Evolutionary conservation across 2,329 filamentous ascomycete species (phyloP).

Genomic region (Penicillium sp.): DNA sequence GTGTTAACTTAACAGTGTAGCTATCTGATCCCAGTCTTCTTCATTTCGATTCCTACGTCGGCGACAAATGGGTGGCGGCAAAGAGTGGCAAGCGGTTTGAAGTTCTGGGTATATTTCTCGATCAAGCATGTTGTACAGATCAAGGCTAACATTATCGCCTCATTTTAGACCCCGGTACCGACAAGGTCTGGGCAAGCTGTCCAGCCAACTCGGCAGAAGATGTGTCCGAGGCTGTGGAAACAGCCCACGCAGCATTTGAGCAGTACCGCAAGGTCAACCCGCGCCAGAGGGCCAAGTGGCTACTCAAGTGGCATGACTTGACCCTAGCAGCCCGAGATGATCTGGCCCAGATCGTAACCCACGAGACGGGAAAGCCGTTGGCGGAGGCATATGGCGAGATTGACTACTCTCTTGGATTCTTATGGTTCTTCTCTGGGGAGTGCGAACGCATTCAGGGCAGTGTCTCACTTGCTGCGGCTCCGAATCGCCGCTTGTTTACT

Average conservation of each 20-base stretch:
- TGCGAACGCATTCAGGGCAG: conserved; percentile 65
- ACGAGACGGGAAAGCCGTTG: conserved; percentile 63
- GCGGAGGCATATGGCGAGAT: conserved; percentile 58
- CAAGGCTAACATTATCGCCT: not conserved
- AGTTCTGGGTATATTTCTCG: conserved; percentile 43
- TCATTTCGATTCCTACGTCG: conserved; percentile 53
- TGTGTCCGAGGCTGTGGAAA: conserved; percentile 61
- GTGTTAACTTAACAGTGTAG: conserved; percentile 24
- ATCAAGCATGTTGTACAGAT: not conserved
- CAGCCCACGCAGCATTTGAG: conserved; percentile 63
- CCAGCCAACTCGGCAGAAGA: conserved; percentile 58
- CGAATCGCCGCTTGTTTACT: conserved; percentile 67
- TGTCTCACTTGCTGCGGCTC: conserved; percentile 60
- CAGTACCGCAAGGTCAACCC: conserved; percentile 63
- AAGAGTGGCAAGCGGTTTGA: conserved; percentile 53
- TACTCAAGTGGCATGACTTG: conserved; percentile 66
- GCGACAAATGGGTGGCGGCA: conserved; percentile 51
- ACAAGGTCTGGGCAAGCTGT: conserved; percentile 53
- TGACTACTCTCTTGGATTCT: conserved; percentile 57
- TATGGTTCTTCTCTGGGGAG: conserved; percentile 63
- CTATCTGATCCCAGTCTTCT: conserved; percentile 53
- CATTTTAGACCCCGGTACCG: conserved; percentile 53
- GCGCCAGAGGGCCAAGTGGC: conserved; percentile 61
- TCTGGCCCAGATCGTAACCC: conserved; percentile 63
- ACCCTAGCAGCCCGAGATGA: conserved; percentile 65